A percentile compares a stretch with the other conserved stretches of the same genome.
phyloP scores from a whole-genome alignment of 2,329 filamentous ascomycete species.

The Phialophora verrucosa region DNA sequence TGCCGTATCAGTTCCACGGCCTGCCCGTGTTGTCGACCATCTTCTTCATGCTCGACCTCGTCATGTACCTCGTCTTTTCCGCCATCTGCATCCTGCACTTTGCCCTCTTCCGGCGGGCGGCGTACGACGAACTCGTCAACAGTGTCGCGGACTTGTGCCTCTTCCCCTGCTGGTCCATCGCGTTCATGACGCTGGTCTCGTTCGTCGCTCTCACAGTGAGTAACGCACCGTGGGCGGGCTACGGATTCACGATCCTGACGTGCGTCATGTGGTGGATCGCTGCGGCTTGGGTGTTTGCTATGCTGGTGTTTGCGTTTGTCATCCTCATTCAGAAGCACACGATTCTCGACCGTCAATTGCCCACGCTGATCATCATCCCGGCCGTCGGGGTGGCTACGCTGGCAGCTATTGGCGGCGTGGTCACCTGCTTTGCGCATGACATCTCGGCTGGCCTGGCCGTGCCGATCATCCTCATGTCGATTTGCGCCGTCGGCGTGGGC shows the following conservation, averaged over 20 bases:
- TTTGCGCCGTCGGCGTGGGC: constrained; percentile 49
- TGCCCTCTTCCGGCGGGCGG: constrained; percentile 43
- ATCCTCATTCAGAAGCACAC: constrained; percentile 46
- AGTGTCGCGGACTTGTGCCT: constrained; percentile 48
- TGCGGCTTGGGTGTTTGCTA: constrained; percentile 34
- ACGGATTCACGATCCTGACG: constrained; percentile 41
- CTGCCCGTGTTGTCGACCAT: constrained; percentile 47
- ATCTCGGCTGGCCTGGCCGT: constrained; percentile 44
- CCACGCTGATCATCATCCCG: constrained; percentile 43
- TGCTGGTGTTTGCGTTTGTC: constrained; percentile 45
- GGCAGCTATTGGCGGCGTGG: constrained; percentile 31
- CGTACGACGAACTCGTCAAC: constrained; percentile 42
- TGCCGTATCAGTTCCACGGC: constrained; percentile 49
- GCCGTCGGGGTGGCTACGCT: constrained; percentile 35
- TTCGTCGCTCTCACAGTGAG: constrained; percentile 58
- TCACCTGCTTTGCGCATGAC: constrained; percentile 22
- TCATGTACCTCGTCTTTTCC: constrained; percentile 42
- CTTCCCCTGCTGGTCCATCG: constrained; percentile 48
- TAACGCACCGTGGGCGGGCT: constrained; percentile 52
- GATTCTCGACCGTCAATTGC: constrained; percentile 46
- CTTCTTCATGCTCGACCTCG: constrained; percentile 49
- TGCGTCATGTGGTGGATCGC: constrained; percentile 53
- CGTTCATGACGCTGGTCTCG: constrained; percentile 41
- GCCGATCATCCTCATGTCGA: constrained; percentile 49
- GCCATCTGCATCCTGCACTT: constrained; percentile 45